Base-by-base conservation (phyloP, 2,329 filamentous ascomycete species). In the Nigrograna mackinnonii region DNA sequence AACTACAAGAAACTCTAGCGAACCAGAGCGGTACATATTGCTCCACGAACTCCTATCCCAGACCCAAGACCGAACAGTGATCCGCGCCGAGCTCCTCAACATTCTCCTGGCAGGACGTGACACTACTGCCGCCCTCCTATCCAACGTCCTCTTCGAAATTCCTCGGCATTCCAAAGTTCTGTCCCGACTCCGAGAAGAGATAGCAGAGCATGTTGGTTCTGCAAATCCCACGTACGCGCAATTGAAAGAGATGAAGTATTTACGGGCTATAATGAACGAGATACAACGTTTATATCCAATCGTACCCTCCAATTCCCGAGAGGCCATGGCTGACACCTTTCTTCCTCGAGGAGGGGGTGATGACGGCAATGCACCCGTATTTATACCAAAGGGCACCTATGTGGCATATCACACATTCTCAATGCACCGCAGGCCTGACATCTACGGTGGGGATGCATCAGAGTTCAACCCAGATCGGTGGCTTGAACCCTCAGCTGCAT, bases 191-290 rank as follows among this genome's bases (percentile, higher is more conserved):
- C 41, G 73, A 14, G 43, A 51, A 7, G 73, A 67, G 65, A 47
- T 66, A 17, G 32, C 40, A 13, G 24, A 76, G 1, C 73, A 74
- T 1, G 77, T 95, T 4, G 51, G 50, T 14, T 36, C 39, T 21
- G 43, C 35, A 5, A 24, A 18, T 6, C 60, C 58, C 4, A 54
- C 55, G 3, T 65, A 59, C 44, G 41, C 47, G 13, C 40, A 50
- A n/a, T 54, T 69, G 4, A 67, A 67, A 41, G 39, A 52, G 1
- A 51, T 62, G 49, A 54, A 53, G n/a, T 62, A 59, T 37, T 55
- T 68, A 6, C 46, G 52, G 11, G 52, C 55, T 14, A 41, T 62
- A 22, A 43, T 68, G 5, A 64, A 64, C 32, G 66, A 69, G 37
- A 43, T 43, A 9, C 52, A 64, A 31, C 54, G 66, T 4, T 43